Percentiles rank a stretch among this genome's conserved stretches.
These are phyloP conservation scores for Populus simonii DNA, from an alignment of 345 rosid species.

Conservation along the genomic window DNA sequence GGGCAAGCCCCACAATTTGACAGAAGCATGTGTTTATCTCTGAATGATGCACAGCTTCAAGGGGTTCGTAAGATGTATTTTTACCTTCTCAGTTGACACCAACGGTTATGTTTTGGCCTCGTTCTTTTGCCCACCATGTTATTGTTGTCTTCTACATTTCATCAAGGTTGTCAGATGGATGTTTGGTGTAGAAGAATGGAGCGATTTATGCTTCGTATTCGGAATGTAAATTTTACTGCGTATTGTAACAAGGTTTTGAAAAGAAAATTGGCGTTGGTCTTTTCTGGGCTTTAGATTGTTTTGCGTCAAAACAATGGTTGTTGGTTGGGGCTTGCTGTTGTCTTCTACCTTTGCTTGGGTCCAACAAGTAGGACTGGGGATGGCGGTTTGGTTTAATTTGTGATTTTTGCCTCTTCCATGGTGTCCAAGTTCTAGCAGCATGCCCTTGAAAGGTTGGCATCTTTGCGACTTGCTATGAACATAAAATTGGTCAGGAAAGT, in stretches of 20 bases:
- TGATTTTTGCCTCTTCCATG: too few species aligned
- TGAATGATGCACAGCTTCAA: conserved; percentile 11
- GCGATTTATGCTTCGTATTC: not conserved
- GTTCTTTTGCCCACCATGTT: not conserved
- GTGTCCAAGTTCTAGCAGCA: too few species aligned
- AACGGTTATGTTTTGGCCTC: not conserved
- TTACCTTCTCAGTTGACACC: not conserved
- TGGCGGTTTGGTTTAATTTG: not conserved
- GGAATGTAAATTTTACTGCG: conserved; percentile 15
- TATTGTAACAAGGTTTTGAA: not conserved
- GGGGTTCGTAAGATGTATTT: not conserved
- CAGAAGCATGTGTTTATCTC: conserved; percentile 44
- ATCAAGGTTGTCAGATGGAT: not conserved
- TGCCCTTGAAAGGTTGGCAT: too few species aligned
- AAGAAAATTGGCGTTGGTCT: not conserved
- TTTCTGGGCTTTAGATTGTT: not conserved
- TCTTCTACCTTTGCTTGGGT: not conserved
- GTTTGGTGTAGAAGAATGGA: not conserved
- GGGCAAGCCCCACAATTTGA: conserved; percentile 55
- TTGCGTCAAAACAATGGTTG: not conserved
- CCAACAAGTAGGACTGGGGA: not conserved
- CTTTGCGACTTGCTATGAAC: too few species aligned
- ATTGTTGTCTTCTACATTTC: not conserved
- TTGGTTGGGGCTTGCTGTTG: not conserved
- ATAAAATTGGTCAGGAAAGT: too few species aligned